A percentile compares a stretch with the other conserved stretches of the same genome.
Evolutionary conservation across 2,329 filamentous ascomycete species (phyloP).

Genomic region (Sporothrix brasiliensis): DNA sequence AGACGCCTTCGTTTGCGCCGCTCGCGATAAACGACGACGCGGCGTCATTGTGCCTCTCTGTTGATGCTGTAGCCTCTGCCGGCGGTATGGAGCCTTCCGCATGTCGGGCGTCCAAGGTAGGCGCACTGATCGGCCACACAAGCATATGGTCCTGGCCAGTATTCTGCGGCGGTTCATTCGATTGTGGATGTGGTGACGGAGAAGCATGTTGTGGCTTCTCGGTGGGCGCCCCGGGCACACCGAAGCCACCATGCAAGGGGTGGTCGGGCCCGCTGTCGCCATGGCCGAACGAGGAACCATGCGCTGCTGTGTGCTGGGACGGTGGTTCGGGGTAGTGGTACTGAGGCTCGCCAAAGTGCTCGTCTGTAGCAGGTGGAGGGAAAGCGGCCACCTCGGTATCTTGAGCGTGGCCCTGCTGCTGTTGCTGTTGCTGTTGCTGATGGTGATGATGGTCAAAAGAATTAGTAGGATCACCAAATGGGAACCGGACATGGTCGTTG

Average conservation of each 20-base stretch:
- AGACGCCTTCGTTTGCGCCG: conserved; percentile 26
- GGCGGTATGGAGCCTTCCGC: not conserved
- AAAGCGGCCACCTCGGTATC: not conserved
- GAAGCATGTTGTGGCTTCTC: not conserved
- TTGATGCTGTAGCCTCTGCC: not conserved
- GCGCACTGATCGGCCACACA: conserved; percentile 33
- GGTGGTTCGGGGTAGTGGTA: conserved; percentile 35
- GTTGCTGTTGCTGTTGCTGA: too few relatives aligned
- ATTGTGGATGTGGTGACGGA: not conserved
- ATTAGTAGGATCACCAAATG: conserved; percentile 27
- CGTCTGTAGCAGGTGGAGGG: not conserved
- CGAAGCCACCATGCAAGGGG: not conserved
- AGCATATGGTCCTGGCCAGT: conserved; percentile 14
- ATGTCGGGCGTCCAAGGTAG: conserved; percentile 24
- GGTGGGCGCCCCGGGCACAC: not conserved
- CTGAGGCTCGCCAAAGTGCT: conserved; percentile 4
- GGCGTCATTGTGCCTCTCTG: not conserved
- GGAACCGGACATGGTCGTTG: conserved; percentile 30
- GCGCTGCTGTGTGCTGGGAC: conserved; percentile 8
- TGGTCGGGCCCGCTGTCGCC: not conserved
- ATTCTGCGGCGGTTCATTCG: not conserved
- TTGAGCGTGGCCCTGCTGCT: not conserved
- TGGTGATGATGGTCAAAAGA: not conserved
- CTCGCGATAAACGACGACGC: conserved; percentile 1
- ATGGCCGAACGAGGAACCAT: not conserved